These are phyloP conservation scores for Acephala macrosclerotiorum DNA, from an alignment of 2,329 filamentous ascomycete genomes.

Conservation along the genomic window DNA sequence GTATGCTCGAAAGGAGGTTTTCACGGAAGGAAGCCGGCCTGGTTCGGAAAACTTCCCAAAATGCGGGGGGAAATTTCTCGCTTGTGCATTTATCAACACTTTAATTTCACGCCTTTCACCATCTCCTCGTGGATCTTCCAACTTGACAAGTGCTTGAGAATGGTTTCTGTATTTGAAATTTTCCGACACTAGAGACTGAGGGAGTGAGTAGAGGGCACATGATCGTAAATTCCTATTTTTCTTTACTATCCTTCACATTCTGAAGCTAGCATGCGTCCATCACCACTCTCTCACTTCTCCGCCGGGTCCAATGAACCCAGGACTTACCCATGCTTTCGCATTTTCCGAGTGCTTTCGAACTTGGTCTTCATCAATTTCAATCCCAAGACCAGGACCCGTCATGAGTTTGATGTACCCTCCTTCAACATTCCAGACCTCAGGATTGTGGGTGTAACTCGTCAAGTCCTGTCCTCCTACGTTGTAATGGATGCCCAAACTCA, in stretches of 20 bases:
- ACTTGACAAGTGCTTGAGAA: no score
- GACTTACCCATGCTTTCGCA: constrained; percentile 69
- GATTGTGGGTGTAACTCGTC: constrained; percentile 70
- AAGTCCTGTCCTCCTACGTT: constrained; percentile 72
- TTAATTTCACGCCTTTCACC: no score
- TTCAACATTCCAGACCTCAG: constrained; percentile 70
- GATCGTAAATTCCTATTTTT: neutral
- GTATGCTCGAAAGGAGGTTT: no score
- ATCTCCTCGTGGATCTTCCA: no score
- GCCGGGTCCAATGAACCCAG: constrained; percentile 72
- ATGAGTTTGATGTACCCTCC: constrained; percentile 69
- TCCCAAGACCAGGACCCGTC: constrained; percentile 68
- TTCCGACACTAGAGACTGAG: no score
- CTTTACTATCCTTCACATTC: neutral
- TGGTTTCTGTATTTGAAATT: no score
- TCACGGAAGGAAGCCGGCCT: neutral
- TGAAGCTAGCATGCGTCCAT: neutral
- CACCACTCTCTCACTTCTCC: constrained; percentile 75
- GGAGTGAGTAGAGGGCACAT: no score
- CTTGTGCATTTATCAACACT: no score
- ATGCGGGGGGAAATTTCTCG: no score
- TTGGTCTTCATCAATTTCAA: constrained; percentile 75
- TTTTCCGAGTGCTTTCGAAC: constrained; percentile 65
- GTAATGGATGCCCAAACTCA: constrained; percentile 83
- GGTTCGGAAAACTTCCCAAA: neutral